Conservation (phyloP, 257 asterid species). For the Jacaranda copaia region DNA sequence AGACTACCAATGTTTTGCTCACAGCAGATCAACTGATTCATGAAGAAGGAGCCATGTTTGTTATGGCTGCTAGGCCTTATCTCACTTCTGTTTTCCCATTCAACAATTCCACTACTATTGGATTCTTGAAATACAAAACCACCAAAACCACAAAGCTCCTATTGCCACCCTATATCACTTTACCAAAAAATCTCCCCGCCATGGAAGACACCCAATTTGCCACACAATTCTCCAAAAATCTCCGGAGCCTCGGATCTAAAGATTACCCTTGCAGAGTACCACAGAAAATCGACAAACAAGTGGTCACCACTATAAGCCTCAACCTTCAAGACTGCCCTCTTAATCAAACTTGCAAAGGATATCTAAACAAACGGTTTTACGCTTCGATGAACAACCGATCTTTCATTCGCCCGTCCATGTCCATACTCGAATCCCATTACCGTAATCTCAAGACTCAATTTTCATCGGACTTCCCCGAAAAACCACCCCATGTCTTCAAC, state of each 20-base stretch:
- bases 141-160: constrained; percentile 15
- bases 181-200: constrained; percentile 57
- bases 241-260: constrained; percentile 50
- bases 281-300: constrained; percentile 43
- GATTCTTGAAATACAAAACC: constrained; percentile 53
- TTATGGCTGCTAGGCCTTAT: constrained; percentile 69
- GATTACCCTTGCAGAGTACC: constrained; percentile 63
- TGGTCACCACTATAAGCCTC: constrained; percentile 51
- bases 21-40: constrained; percentile 52
- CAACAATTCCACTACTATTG: constrained; percentile 56
- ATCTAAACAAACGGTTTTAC: constrained; percentile 44
- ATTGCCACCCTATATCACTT: constrained; percentile 22
- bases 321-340: constrained; percentile 62
- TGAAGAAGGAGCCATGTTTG: constrained; percentile 39
- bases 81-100: constrained; percentile 61
- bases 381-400: constrained; percentile 68
- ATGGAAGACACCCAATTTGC: constrained; percentile 54
- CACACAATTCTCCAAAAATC: constrained; percentile 35
- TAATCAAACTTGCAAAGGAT: constrained; percentile 58
- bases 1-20: constrained; percentile 59
- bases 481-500: constrained; percentile 51
- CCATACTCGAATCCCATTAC: constrained; percentile 57
- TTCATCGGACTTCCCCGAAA: constrained; percentile 51
- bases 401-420: constrained; percentile 48
- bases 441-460: constrained; percentile 33